Evolutionary conservation across 352 stramenopile species (phyloP), one percentile per base, ranked within the genome.

Genomic region (Pythium folliculosum): DNA sequence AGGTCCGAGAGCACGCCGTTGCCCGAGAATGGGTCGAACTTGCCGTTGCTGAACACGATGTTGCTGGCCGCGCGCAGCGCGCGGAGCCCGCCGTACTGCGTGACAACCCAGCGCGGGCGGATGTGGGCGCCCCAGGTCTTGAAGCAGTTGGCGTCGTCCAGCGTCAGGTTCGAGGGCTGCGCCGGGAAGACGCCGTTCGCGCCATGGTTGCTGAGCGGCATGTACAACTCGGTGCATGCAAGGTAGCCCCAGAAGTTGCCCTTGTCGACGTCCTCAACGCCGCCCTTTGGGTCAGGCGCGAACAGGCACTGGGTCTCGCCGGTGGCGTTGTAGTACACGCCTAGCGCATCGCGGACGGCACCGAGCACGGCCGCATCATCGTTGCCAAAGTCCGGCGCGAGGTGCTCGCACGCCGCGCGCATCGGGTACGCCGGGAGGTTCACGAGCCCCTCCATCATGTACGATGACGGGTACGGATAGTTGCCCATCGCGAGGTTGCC

Each of bases 401-500:
- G 75, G 47, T 78, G 77, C 17, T 73, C 83, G 69, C 94, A 98
- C 14, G 92, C 90, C 10, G 82, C 86, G 40, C 92, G 91, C 45
- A 98, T 71, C 6, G 95, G 95, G 77, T 88, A 98, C 16, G 95
- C 78, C 1, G 94, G 95, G 40, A 98, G 70, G 53, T 81, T 90
- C 44, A 78, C 59, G 25, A n/a, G 14, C 17, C 89, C 90, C 44
- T 96, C 96, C 71, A 95, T 86, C 65, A 99, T 97, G 77, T 98
- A 99, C 10, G 81, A 85, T n/a, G 89, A 97, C 23, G 94, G 87
- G 77, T 98, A 99, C 10, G 97, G 97, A 74, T 97, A 99, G 75
- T 98, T 97, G 37, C 95, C 96, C 90, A 98, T 98, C 19, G 94
- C 94, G 80, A 99, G 82, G 77, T 91, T 94, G 76, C 95, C 95